A percentile compares a stretch with the other conserved stretches of the same genome.
These are phyloP conservation scores for Babesia microti DNA, from an alignment of 169 alveolate genomes.

Conservation along the genomic window DNA sequence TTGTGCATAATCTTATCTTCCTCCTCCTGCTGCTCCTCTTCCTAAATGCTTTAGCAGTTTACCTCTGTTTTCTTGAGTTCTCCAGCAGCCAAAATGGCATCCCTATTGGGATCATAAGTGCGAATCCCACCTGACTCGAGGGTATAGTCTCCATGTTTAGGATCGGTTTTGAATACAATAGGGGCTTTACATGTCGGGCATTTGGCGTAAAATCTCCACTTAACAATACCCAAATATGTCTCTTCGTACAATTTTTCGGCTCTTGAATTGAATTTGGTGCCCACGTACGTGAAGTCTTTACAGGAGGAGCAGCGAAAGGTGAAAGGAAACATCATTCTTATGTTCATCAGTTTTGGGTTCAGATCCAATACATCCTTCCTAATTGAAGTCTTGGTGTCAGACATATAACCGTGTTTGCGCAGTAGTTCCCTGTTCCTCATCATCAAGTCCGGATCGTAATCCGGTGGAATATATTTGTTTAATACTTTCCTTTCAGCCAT, in stretches of 20 bases:
- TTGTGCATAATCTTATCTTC: constrained; percentile 37
- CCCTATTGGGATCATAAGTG: constrained; percentile 65
- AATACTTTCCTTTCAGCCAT: constrained; percentile 98
- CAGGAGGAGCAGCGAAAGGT: constrained; percentile 91
- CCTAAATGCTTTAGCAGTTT: constrained; percentile 9
- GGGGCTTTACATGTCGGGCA: constrained; percentile 92
- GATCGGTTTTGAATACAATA: constrained; percentile 87
- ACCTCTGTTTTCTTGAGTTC: constrained; percentile 29
- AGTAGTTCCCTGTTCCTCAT: constrained; percentile 69
- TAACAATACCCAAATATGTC: constrained; percentile 89
- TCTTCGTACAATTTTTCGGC: constrained; percentile 86
- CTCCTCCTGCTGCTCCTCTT: constrained; percentile 29
- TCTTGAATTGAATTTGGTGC: constrained; percentile 94
- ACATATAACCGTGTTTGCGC: constrained; percentile 61
- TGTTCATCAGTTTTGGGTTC: constrained; percentile 75
- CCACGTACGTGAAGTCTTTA: constrained; percentile 90
- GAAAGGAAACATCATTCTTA: constrained; percentile 98
- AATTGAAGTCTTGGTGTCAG: constrained; percentile 47
- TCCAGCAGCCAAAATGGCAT: constrained; percentile 50
- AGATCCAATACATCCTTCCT: constrained; percentile 20
- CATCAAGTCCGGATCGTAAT: constrained; percentile 92
- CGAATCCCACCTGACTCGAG: constrained; percentile 82
- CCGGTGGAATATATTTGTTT: constrained; percentile 97
- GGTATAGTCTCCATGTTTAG: constrained; percentile 76
- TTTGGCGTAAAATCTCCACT: constrained; percentile 92